Evolutionary conservation across 305 asterid species (phyloP).

Genomic region (Fraxinus floribunda): DNA sequence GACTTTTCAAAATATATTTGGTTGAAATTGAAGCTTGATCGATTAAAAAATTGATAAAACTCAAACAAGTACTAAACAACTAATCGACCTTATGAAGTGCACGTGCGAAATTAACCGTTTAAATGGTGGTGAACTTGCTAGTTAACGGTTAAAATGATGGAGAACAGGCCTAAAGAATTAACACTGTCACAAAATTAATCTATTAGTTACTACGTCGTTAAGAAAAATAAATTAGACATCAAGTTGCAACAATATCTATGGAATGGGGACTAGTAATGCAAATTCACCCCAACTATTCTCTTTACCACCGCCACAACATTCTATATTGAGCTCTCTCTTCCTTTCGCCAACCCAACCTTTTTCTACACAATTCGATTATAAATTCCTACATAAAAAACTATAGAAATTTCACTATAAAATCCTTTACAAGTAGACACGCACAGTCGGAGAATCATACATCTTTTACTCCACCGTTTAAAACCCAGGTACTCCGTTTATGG

Average conservation of each 20-base stretch:
- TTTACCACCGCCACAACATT: not conserved
- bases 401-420: not conserved
- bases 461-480: slow-evolving; percentile 20
- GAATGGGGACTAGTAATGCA: not conserved
- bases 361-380: not conserved
- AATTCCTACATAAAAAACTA: not conserved
- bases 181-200: not conserved
- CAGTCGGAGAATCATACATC: not conserved
- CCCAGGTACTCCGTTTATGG: slow-evolving; percentile 28
- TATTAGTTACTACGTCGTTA: not conserved
- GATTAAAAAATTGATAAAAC: not conserved
- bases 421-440: not conserved
- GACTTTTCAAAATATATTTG: not conserved
- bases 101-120: not conserved
- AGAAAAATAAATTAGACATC: not conserved
- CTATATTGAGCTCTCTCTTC: not conserved
- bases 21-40: not conserved
- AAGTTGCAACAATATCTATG: not conserved
- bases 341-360: not conserved
- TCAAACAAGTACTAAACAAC: not conserved
- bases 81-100: not conserved
- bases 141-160: not conserved
- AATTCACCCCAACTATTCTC: not conserved
- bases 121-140: not conserved
- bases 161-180: not conserved